phyloP scores from a whole-genome alignment of 179 eudicot genomes.

The Corrigiola litoralis region DNA sequence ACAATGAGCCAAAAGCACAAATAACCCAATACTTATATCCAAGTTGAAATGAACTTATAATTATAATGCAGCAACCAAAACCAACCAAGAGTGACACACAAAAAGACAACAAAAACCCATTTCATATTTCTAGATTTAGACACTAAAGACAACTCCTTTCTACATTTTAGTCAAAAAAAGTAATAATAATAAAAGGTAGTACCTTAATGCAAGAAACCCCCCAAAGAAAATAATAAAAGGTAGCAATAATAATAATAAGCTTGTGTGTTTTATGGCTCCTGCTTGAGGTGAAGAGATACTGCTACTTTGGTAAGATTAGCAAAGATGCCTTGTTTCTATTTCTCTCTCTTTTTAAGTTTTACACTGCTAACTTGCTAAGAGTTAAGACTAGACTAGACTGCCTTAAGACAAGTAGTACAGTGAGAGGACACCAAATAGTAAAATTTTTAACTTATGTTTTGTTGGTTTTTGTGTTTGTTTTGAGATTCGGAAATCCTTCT shows the following conservation, averaged over 20 bases:
- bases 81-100: too few relatives aligned
- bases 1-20: too few relatives aligned
- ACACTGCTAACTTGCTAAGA: slow-evolving; percentile 1
- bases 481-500: slow-evolving; percentile 13
- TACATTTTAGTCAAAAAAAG: not conserved
- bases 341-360: not conserved
- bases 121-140: slow-evolving; percentile 19
- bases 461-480: not conserved
- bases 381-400: not conserved
- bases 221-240: not conserved
- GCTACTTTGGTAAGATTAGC: slow-evolving; percentile 19
- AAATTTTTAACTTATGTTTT: not conserved
- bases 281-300: slow-evolving; percentile 27
- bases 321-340: slow-evolving; percentile 14
- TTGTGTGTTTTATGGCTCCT: slow-evolving; percentile 7
- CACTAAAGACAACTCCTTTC: not conserved
- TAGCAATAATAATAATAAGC: not conserved
- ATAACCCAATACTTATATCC: not conserved
- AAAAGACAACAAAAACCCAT: slow-evolving; percentile 2
- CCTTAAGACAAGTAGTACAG: not conserved
- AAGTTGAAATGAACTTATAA: not conserved
- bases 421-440: not conserved
- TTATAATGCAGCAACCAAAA: slow-evolving; percentile 2
- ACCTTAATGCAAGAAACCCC: slow-evolving; percentile 16
- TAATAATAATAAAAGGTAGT: not conserved